Evolutionary conservation across 371 early-diverging fungal genomes (phyloP).

Genomic region (Blakeslea trispora): DNA sequence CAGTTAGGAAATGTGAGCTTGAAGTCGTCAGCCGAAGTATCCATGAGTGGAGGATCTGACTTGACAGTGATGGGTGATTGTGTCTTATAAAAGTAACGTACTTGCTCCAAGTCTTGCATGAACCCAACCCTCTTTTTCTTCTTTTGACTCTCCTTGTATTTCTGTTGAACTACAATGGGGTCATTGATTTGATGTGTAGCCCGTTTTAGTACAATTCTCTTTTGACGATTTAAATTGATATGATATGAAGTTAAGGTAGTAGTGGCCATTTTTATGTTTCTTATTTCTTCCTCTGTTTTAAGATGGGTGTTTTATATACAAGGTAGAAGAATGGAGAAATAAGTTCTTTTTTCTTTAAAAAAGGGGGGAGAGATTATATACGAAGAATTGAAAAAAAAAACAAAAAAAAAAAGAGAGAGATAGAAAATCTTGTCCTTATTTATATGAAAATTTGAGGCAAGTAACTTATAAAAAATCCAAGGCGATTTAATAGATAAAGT

Average conservation of each 20-base stretch:
- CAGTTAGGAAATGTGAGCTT: constrained; percentile 20
- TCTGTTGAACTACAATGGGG: constrained; percentile 14
- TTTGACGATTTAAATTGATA: not conserved
- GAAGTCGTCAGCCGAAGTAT: constrained; percentile 16
- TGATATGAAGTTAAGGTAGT: not conserved
- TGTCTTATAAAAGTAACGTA: constrained; percentile 26
- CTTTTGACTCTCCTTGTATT: constrained; percentile 3
- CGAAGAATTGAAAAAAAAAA: not conserved
- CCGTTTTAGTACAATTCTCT: constrained; percentile 21
- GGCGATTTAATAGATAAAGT: constrained; percentile 1
- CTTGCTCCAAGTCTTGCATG: constrained; percentile 13
- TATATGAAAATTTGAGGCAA: not conserved
- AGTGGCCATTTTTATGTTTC: not conserved
- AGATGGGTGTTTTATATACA: not conserved
- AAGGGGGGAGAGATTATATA: not conserved
- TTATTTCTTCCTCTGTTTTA: constrained; percentile 6
- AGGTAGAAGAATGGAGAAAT: too few species aligned
- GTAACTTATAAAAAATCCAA: not conserved
- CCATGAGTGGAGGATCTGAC: constrained; percentile 34
- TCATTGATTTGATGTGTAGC: constrained; percentile 19
- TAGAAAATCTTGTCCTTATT: not conserved
- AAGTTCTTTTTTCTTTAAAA: too few species aligned
- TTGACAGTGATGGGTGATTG: constrained; percentile 49
- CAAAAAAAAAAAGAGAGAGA: not conserved
- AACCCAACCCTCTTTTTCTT: constrained; percentile 36